A percentile compares a stretch with the other conserved stretches of the same genome.
phyloP scores from a whole-genome alignment of 2,329 filamentous ascomycete genomes.

The Monosporascus sp. region DNA sequence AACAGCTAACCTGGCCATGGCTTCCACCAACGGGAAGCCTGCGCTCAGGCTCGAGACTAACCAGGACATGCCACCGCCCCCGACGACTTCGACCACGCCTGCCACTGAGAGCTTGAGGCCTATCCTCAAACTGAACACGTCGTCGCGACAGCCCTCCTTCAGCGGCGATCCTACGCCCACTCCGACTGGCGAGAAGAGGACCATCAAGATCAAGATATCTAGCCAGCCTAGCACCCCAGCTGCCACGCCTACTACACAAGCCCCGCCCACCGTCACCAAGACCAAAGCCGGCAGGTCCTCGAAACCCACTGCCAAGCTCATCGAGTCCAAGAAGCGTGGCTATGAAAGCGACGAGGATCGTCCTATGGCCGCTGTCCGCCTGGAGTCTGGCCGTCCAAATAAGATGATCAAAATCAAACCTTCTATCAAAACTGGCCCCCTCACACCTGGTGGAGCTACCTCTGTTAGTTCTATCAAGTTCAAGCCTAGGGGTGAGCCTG shows the following conservation, averaged over 20 bases:
- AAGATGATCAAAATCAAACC: slow-evolving; percentile 52
- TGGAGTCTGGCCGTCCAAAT: slow-evolving; percentile 29
- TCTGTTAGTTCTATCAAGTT: slow-evolving; percentile 42
- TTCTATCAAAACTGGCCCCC: slow-evolving; percentile 24
- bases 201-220: slow-evolving; percentile 36
- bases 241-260: slow-evolving; percentile 16
- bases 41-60: slow-evolving; percentile 23
- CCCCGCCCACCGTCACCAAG: slow-evolving; percentile 30
- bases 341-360: slow-evolving; percentile 47
- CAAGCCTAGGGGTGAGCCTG: slow-evolving; percentile 62
- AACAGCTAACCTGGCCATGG: slow-evolving; percentile 13
- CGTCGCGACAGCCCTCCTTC: slow-evolving; percentile 22
- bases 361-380: slow-evolving; percentile 27
- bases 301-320: slow-evolving; percentile 53
- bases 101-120: slow-evolving; percentile 23
- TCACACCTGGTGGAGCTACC: slow-evolving; percentile 27
- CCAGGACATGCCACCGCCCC: slow-evolving; percentile 25
- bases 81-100: slow-evolving; percentile 8
- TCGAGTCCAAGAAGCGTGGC: slow-evolving; percentile 57
- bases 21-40: slow-evolving; percentile 22
- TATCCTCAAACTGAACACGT: slow-evolving; percentile 28
- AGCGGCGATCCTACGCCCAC: slow-evolving; percentile 20
- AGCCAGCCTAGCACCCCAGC: slow-evolving; percentile 25
- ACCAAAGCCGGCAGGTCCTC: slow-evolving; percentile 56
- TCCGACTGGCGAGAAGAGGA: slow-evolving; percentile 25